These are phyloP conservation scores for Citrullus mucosospermus DNA, from an alignment of 306 rosid genomes.

Conservation along the genomic window DNA sequence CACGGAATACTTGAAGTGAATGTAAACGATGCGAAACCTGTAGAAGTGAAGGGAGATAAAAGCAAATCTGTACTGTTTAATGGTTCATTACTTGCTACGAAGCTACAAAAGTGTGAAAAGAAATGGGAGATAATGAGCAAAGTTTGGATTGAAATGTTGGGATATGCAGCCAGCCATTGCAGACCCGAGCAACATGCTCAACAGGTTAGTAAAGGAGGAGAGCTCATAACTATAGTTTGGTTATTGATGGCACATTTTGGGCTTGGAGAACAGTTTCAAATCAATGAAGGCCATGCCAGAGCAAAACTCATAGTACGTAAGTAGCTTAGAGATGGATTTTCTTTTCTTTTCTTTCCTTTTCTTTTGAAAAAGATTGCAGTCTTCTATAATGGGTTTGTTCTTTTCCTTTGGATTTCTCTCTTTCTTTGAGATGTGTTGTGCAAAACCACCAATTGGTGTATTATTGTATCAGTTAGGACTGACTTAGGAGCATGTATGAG, in stretches of 20 bases:
- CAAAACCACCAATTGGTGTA: background rate
- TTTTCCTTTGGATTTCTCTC: background rate
- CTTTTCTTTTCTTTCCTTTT: background rate
- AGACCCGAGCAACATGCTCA: conserved; percentile 14
- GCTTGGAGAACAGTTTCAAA: conserved; percentile 21
- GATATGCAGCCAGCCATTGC: conserved; percentile 23
- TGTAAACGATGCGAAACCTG: background rate
- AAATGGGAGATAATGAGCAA: conserved; percentile 13
- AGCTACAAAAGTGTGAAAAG: background rate
- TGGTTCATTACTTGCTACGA: conserved; percentile 9
- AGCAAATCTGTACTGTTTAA: conserved; percentile 28
- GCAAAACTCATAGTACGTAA: conserved; percentile 19
- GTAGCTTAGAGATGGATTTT: background rate
- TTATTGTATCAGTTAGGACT: background rate
- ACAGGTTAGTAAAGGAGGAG: conserved; percentile 24
- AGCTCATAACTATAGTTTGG: conserved; percentile 24
- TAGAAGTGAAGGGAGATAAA: conserved; percentile 18
- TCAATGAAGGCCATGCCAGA: conserved; percentile 27
- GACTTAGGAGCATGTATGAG: background rate
- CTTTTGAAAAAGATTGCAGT: background rate
- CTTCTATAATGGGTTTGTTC: background rate
- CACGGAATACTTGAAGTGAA: background rate
- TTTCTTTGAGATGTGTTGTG: background rate
- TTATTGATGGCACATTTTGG: conserved; percentile 24
- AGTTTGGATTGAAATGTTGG: conserved; percentile 25